These are phyloP conservation scores for Marasmius tenuissimus DNA, from an alignment of 1,284 basidiomycete species.

Conservation along the genomic window DNA sequence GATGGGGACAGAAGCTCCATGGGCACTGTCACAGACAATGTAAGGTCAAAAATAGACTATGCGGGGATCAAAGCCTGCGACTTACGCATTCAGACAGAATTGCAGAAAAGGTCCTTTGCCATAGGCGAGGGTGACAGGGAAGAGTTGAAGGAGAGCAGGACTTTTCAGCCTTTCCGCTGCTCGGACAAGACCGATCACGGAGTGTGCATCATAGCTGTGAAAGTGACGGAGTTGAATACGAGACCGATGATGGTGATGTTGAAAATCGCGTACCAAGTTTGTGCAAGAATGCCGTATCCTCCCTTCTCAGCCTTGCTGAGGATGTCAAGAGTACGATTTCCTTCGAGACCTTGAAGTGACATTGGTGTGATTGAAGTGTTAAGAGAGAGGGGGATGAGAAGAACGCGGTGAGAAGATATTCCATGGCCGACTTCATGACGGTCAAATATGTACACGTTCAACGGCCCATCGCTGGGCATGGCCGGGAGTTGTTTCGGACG, in stretches of 20 bases:
- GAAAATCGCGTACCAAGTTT: conserved; percentile 35
- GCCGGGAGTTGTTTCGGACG: background rate
- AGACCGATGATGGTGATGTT: too few relatives aligned
- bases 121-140: conserved; percentile 46
- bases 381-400: background rate
- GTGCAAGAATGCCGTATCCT: conserved; percentile 45
- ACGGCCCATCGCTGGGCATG: background rate
- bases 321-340: conserved; percentile 43
- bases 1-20: conserved; percentile 47
- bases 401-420: background rate
- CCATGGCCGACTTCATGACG: background rate
- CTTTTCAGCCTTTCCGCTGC: conserved; percentile 45
- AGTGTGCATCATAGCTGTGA: conserved; percentile 44
- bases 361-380: background rate
- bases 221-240: too few relatives aligned
- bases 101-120: conserved; percentile 47
- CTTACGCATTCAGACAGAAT: conserved; percentile 46
- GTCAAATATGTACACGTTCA: background rate
- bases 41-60: background rate
- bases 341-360: conserved; percentile 16
- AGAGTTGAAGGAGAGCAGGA: conserved; percentile 46
- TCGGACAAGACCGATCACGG: conserved; percentile 44
- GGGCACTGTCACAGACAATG: conserved; percentile 28
- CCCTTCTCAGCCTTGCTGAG: conserved; percentile 41
- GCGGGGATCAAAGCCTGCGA: conserved; percentile 1